Base-by-base conservation (phyloP, 495 filamentous ascomycete genomes). In the Letharia columbiana region DNA sequence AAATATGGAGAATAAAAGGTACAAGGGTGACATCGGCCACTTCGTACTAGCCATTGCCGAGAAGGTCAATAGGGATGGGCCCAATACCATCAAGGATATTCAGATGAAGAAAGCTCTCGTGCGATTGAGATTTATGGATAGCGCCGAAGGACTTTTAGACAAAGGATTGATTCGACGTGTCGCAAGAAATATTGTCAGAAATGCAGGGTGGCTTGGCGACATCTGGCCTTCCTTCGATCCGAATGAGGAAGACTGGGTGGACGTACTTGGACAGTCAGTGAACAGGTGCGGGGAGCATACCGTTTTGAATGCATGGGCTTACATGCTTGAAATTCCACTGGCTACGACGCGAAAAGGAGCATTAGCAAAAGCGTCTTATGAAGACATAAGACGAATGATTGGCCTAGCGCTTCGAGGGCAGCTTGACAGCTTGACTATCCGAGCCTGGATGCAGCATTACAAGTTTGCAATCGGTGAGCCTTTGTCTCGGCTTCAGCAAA, bases 251-350 rank as follows among this genome's bases (percentile, higher is more conserved):
- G 4, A 33, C 11, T 54, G 13, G 6, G 15, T 15, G 4, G 28
- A 40, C 23, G 33, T 17, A 17, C 17, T n/a, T 31, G 12, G n/a
- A 58, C 45, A 40, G 35, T 35, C 33, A 9, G 18, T 11, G 17
- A 49, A 66, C 31, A 62, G 50, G 20, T 71, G 67, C 39, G 67
- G 67, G 8, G 28, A 67, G 8, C 63, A 71, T 39, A 61, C 61
- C 20, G 52, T 71, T 20, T 42, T 71, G 28, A 69, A 69, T 35
- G 69, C 69, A 2, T 71, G 69, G 69, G 64, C 60, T 9, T 45
- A 63, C 18, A 66, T 71, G 64, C 69, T 71, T 10, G 61, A 47
- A 17, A 61, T 71, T 20, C 63, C 62, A 12, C 41, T 64, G 13
- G 49, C 41, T 7, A 10, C 2, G 17, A 31, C 23, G 13, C 58